Conservation (phyloP, 1,139 yeast genomes). For the Pichiaceae sp. region DNA sequence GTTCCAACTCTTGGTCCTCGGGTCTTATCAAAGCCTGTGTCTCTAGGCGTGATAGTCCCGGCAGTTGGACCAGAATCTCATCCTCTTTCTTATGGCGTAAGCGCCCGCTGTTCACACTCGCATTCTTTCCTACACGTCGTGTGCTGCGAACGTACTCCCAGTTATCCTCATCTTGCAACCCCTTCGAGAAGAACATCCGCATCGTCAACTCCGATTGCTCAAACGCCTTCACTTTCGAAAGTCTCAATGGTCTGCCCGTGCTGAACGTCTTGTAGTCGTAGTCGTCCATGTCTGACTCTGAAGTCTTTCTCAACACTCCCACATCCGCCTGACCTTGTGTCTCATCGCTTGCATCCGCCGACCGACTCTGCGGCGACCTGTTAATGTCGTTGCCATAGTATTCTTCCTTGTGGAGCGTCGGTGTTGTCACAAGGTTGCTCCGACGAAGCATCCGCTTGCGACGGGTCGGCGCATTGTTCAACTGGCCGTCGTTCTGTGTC, state of each 20-base stretch:
- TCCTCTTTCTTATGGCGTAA: constrained; percentile 1
- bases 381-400: neutral
- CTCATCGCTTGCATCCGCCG: neutral
- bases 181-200: constrained; percentile 18
- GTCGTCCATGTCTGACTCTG: constrained; percentile 16
- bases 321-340: constrained; percentile 1
- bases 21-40: constrained; percentile 3
- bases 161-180: constrained; percentile 8
- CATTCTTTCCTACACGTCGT: neutral
- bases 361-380: neutral
- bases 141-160: constrained; percentile 2
- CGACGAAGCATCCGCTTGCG: neutral
- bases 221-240: constrained; percentile 29
- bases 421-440: neutral
- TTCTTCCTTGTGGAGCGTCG: neutral
- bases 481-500: neutral
- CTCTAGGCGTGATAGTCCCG: constrained; percentile 14
- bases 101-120: neutral
- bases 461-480: neutral
- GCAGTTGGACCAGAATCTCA: constrained; percentile 18
- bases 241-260: constrained; percentile 26
- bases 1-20: neutral
- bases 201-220: constrained; percentile 30
- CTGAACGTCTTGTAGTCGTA: constrained; percentile 29
- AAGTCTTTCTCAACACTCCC: constrained; percentile 11